Percentiles rank a stretch among this genome's conserved stretches.
phyloP scores from a whole-genome alignment of 2,329 filamentous ascomycete genomes.

The Phaeosphaeria sp. region DNA sequence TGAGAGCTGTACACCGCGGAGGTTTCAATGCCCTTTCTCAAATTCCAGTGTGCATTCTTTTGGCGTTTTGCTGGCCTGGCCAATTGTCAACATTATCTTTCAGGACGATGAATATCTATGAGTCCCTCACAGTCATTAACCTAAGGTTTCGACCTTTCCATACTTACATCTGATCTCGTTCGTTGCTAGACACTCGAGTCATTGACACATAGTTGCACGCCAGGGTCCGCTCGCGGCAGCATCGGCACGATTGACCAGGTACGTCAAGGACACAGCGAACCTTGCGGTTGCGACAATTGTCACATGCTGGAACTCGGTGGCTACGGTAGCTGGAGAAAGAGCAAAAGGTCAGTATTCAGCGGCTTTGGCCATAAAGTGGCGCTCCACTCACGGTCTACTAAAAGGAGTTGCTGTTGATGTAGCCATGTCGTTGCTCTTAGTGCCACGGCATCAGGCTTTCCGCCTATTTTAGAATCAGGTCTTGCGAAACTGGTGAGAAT shows the following conservation, averaged over 20 bases:
- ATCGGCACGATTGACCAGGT: too few relatives aligned
- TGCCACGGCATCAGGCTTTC: neutral
- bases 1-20: neutral
- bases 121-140: neutral
- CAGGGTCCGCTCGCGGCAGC: too few relatives aligned
- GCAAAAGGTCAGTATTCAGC: neutral
- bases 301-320: too few relatives aligned
- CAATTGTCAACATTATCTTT: neutral
- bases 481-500: neutral
- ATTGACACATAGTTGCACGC: conserved; percentile 12
- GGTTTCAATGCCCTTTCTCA: neutral
- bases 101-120: neutral
- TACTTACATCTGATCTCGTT: neutral
- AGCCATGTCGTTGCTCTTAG: neutral
- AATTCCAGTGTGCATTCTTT: neutral
- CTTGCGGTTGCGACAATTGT: too few relatives aligned
- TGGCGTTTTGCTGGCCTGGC: neutral
- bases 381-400: neutral
- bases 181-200: neutral
- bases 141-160: neutral
- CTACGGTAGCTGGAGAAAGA: neutral
- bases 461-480: neutral
- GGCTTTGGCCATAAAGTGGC: neutral
- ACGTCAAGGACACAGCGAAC: too few relatives aligned
- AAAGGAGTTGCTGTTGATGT: neutral